Evolutionary conservation across 208 protist species (phyloP), one percentile per base, ranked within the genome.

Genomic region (Phytomonas sp.): DNA sequence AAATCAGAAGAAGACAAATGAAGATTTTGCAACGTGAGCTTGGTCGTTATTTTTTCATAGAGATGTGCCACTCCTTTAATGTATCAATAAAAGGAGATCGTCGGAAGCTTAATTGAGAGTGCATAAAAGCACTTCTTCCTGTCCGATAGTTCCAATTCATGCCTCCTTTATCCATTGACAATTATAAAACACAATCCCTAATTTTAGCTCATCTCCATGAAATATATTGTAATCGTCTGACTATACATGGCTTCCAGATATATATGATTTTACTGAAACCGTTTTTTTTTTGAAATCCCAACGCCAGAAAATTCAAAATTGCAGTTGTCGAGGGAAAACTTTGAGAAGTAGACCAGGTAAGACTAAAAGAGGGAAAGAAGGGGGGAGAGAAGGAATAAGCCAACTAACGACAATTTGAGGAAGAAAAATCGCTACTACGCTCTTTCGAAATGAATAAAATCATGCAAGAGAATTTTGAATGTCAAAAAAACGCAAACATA

Each of bases 401-500:
- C 9, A 26, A 56, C 20, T 56, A 26, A 34, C 63, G 9, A 40
- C 33, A 70, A 65, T 60, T 26, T 26, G 11, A 61, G 26, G 5
- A 70, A 34, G 3, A 61, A 34, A 56, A 0, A 70, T 40, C 13
- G 0, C 5, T 28, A 61, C 64, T 46, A n/a, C 0, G 31, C 30
- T 63, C 20, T 53, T 13, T n/a, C 34, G n/a, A 67, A 28, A 68
- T 64, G 60, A 30, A 40, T 43, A 70, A 66, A 69, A n/a, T 67
- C 28, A 56, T 46, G 20, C 67, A 76, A 70, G 34, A 66, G 7
- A 8, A 31, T 28, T 68, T 46, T 34, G 20, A 26, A 43, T 17
- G n/a, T 20, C 17, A 20, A 68, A 68, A 77, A 68, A 53, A 68
- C 28, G 67, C 46, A 66, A 72, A 17, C 43, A 40, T 40, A 31